Evolutionary conservation across 306 rosid genomes (phyloP), one percentile per base, ranked within the genome.

Genomic region (Notholithocarpus densiflorus): DNA sequence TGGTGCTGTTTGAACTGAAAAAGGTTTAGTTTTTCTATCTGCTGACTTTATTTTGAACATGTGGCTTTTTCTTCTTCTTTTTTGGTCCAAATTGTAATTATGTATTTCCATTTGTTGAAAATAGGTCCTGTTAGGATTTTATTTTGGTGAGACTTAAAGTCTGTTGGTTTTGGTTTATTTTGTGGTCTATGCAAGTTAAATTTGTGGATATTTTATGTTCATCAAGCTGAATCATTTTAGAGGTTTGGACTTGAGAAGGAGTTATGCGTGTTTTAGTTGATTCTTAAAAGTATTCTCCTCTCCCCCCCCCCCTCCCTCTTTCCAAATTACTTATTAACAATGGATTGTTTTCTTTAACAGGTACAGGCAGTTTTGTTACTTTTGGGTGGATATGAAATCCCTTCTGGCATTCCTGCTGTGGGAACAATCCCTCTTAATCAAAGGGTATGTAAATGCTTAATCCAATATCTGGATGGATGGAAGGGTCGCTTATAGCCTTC

Each of bases 311-410:
- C 40, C 40, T 2, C 0, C 10, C 21, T 20, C 4, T 12, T 23
- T 61, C 27, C 34, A 24, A 24, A 12, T 61, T 57, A 12, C 64
- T 21, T 20, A 57, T 4, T 26, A 9, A 21, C 4, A 21, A 21
- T 20, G 29, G 64, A 57, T 2, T 21, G 24, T 21, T 20, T 57
- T 48, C 53, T 48, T 68, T 82, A 59, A 56, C 80, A 88, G 91
- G 91, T 88, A 73, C 91, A 88, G 82, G 88, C 91, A 2, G 91
- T 88, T 54, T 76, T 88, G 74, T 86, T 88, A 68, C 91, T 88
- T 66, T 79, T 88, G 81, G 91, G 91, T 15, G 91, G 91, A 74
- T 85, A 82, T 80, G 89, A 88, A 74, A 75, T 88, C 60, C 87
- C 91, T 59, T 85, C 91, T 32, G 89, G 82, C 37, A 82, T 85